These are phyloP conservation scores for Aegilops sharonensis DNA, from an alignment of 176 grass and related monocot genomes.

Conservation along the genomic window DNA sequence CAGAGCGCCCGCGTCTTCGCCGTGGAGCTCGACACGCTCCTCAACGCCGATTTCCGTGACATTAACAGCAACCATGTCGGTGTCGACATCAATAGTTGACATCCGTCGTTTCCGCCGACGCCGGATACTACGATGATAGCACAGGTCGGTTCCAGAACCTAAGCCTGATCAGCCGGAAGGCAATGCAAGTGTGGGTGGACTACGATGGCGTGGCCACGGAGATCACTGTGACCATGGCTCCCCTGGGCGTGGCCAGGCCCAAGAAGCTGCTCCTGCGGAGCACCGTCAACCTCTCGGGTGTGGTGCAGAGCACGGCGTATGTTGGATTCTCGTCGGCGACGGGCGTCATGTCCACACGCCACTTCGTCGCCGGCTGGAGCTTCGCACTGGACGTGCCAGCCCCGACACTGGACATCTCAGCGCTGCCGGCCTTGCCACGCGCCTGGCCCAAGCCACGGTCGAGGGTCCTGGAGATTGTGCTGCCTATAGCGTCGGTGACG, in stretches of 20 bases:
- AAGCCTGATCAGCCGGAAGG: slow-evolving; percentile 35
- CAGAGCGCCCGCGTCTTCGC: slow-evolving; percentile 32
- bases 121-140: slow-evolving; percentile 39
- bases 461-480: slow-evolving; percentile 21
- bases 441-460: slow-evolving; percentile 28
- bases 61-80: slow-evolving; percentile 55
- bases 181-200: slow-evolving; percentile 61
- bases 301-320: slow-evolving; percentile 35
- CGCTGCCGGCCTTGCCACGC: slow-evolving; percentile 30
- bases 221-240: slow-evolving; percentile 45
- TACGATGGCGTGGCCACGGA: slow-evolving; percentile 15
- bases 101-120: not conserved
- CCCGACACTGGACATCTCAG: slow-evolving; percentile 38
- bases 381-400: slow-evolving; percentile 55
- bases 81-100: slow-evolving; percentile 39
- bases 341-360: slow-evolving; percentile 45
- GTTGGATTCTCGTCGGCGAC: slow-evolving; percentile 66
- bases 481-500: slow-evolving; percentile 25
- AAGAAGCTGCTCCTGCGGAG: slow-evolving; percentile 36
- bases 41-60: slow-evolving; percentile 46
- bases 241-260: slow-evolving; percentile 20
- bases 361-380: slow-evolving; percentile 76
- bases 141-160: slow-evolving; percentile 31
- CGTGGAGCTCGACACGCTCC: slow-evolving; percentile 57
- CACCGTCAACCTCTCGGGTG: slow-evolving; percentile 22